Evolutionary conservation across 805 yeast species (phyloP).

Genomic region (Yarrowia sp.): DNA sequence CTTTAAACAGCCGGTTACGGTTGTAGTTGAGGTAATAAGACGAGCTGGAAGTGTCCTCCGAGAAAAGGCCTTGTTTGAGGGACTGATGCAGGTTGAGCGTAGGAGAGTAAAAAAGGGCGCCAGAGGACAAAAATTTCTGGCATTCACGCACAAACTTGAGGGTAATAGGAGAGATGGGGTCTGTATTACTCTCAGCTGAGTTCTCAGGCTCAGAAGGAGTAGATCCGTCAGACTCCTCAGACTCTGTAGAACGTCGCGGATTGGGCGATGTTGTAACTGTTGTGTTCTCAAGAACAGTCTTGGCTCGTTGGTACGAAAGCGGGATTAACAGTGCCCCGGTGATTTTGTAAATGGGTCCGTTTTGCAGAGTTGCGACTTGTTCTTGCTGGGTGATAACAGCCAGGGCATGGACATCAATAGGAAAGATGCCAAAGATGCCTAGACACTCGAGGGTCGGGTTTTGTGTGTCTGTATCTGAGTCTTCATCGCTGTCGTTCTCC

Average conservation of each 20-base stretch:
- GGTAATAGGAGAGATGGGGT: neutral
- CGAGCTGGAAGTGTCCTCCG: neutral
- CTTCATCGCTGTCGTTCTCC: neutral
- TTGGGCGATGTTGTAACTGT: neutral
- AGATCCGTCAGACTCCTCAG: neutral
- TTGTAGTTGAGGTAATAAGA: slow-evolving; percentile 16
- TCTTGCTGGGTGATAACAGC: slow-evolving; percentile 13
- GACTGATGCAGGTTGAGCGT: neutral
- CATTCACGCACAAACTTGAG: neutral
- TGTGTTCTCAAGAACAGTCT: neutral
- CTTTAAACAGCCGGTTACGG: slow-evolving; percentile 3
- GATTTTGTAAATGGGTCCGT: slow-evolving; percentile 3
- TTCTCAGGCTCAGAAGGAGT: neutral
- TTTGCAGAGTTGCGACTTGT: neutral
- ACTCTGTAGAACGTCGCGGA: neutral
- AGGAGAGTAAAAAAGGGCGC: neutral
- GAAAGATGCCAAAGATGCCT: slow-evolving; percentile 14
- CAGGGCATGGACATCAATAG: slow-evolving; percentile 6
- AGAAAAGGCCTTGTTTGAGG: neutral
- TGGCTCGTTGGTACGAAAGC: neutral
- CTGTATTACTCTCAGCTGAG: neutral
- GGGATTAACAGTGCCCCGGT: neutral
- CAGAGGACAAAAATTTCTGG: neutral
- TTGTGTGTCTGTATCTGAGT: neutral
- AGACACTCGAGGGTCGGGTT: neutral